Percentiles rank a stretch among this genome's conserved stretches.
phyloP scores from a whole-genome alignment of 331 rosid species.

The Malus hybrid region DNA sequence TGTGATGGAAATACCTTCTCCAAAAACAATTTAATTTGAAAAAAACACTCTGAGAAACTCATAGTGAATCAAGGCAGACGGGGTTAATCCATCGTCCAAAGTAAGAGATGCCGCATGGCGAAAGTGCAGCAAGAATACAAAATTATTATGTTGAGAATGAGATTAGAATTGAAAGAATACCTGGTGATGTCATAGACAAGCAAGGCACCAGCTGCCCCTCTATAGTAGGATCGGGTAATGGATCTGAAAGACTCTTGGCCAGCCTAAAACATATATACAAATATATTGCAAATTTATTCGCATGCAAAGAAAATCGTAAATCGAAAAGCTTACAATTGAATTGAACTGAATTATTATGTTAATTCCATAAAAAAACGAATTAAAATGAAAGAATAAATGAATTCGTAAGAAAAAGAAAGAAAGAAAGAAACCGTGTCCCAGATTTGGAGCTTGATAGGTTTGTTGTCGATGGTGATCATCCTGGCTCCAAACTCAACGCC shows the following conservation, averaged over 20 bases:
- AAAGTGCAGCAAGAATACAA: not conserved
- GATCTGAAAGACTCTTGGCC: constrained; percentile 99
- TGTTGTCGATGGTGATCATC: constrained; percentile 96
- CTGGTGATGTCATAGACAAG: constrained; percentile 99
- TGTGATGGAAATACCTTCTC: not conserved
- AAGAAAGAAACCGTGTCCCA: constrained; percentile 87
- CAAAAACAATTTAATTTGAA: not conserved
- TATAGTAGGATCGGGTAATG: constrained; percentile 89
- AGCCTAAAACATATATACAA: constrained; percentile 41
- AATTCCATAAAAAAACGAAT: not conserved
- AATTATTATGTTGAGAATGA: not conserved
- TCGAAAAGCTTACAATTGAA: not conserved
- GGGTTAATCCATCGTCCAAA: not conserved
- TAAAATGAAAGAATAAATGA: not conserved
- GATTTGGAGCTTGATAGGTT: constrained; percentile 95
- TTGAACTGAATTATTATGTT: not conserved
- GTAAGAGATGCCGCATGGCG: not conserved
- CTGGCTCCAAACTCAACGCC: constrained; percentile 99
- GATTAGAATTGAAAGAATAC: constrained; percentile 34
- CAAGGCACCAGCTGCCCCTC: constrained; percentile 99
- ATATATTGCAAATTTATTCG: not conserved
- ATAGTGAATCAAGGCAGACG: not conserved
- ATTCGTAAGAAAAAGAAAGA: not conserved
- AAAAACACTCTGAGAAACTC: not conserved
- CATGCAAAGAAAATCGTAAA: not conserved